phyloP scores from a whole-genome alignment of 208 protist genomes.

The Crithidia expoeki region DNA sequence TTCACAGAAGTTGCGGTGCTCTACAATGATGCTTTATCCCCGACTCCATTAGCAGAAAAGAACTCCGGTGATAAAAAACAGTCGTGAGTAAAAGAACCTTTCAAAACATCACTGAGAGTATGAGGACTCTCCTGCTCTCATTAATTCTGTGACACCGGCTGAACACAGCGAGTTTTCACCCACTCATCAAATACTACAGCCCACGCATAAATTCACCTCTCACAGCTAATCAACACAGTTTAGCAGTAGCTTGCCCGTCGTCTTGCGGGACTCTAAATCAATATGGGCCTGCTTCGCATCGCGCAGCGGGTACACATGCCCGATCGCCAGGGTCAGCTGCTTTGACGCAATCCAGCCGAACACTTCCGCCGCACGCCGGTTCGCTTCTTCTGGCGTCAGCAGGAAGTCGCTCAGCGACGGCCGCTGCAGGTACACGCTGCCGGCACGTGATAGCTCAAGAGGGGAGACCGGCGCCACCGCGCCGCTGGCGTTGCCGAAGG shows the following conservation, averaged over 20 bases:
- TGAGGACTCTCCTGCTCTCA: no score
- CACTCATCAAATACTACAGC: background rate
- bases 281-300: constrained; percentile 67
- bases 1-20: no score
- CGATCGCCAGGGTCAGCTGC: constrained; percentile 55
- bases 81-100: no score
- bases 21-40: no score
- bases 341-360: constrained; percentile 61
- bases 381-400: constrained; percentile 37
- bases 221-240: constrained; percentile 24
- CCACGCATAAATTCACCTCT: no score
- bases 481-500: constrained; percentile 93
- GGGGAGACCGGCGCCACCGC: constrained; percentile 66
- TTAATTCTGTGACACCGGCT: no score
- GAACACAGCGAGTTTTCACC: background rate
- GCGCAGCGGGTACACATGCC: constrained; percentile 48
- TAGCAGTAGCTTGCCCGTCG: constrained; percentile 55
- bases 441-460: constrained; percentile 51
- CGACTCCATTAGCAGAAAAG: no score
- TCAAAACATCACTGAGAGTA: no score
- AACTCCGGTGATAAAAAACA: no score
- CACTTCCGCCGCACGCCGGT: constrained; percentile 56
- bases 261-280: constrained; percentile 48
- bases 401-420: constrained; percentile 77
- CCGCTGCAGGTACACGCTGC: constrained; percentile 85